A percentile compares a stretch with the other conserved stretches of the same genome.
These are phyloP conservation scores for Fusarium secorum DNA, from an alignment of 2,329 filamentous ascomycete genomes.

Conservation along the genomic window DNA sequence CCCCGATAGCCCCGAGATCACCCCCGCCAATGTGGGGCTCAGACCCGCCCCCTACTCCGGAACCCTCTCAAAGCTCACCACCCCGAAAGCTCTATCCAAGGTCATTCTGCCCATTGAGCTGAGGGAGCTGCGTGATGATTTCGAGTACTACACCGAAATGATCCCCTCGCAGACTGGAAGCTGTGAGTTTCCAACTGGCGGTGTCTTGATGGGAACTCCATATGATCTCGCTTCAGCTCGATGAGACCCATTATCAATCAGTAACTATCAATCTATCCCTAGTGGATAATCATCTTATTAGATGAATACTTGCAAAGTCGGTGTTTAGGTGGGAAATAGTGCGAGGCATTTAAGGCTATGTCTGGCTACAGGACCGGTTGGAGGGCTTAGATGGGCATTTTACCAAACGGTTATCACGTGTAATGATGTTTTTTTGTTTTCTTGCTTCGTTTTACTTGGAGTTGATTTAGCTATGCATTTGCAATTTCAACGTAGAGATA, in stretches of 20 bases:
- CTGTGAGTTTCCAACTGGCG: slow-evolving; percentile 40
- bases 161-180: slow-evolving; percentile 42
- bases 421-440: slow-evolving; percentile 7
- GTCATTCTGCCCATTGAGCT: slow-evolving; percentile 45
- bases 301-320: slow-evolving; percentile 24
- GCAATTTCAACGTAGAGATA: slow-evolving; percentile 34
- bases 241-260: slow-evolving; percentile 10
- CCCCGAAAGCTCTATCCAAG: slow-evolving; percentile 44
- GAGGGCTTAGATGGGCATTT: slow-evolving; percentile 32
- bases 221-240: slow-evolving; percentile 17
- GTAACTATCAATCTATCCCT: background rate
- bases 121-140: slow-evolving; percentile 45
- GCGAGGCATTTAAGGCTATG: background rate
- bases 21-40: slow-evolving; percentile 35
- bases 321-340: slow-evolving; percentile 28
- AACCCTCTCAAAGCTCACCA: slow-evolving; percentile 45
- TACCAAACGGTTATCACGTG: slow-evolving; percentile 2
- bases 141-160: slow-evolving; percentile 44
- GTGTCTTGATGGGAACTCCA: slow-evolving; percentile 21
- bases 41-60: slow-evolving; percentile 39
- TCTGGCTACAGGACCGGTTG: background rate
- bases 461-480: slow-evolving; percentile 33
- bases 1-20: slow-evolving; percentile 21
- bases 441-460: slow-evolving; percentile 8
- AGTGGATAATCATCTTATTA: slow-evolving; percentile 1